Conservation (phyloP, 2,329 filamentous ascomycete genomes). For the Cladophialophora bantiana region DNA sequence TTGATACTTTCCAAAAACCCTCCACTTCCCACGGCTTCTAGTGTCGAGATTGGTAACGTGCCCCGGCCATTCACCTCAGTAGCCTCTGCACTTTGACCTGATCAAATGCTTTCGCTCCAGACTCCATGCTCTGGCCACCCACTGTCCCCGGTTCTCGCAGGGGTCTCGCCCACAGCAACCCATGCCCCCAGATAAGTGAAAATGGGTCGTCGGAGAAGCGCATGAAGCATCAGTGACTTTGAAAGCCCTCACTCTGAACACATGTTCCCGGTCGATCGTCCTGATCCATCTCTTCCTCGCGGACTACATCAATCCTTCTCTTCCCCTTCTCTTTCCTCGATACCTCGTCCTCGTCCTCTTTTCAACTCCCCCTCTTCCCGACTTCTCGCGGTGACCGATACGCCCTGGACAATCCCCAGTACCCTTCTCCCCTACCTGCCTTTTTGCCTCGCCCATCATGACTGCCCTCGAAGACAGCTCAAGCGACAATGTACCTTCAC, state of each 20-base stretch:
- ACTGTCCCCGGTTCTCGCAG: neutral
- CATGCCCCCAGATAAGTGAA: neutral
- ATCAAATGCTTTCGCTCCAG: neutral
- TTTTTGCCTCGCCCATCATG: conserved; percentile 28
- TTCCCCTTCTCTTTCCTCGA: conserved; percentile 6
- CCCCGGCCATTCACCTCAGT: neutral
- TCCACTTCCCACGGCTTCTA: neutral
- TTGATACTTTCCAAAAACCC: neutral
- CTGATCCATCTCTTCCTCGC: conserved; percentile 5
- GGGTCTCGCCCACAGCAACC: neutral
- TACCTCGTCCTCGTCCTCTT: neutral
- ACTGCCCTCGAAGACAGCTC: conserved; percentile 26
- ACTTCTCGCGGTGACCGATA: neutral
- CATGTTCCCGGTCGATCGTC: conserved; percentile 1
- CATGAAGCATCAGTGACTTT: neutral
- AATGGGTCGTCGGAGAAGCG: conserved; percentile 3
- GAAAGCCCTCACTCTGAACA: neutral
- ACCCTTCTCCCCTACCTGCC: neutral
- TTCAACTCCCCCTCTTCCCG: conserved; percentile 5
- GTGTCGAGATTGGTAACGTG: conserved; percentile 3
- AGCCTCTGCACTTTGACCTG: neutral
- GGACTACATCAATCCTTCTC: conserved; percentile 11
- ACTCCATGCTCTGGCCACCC: conserved; percentile 3
- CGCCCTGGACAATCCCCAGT: neutral
- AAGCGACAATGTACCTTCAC: conserved; percentile 27